These are phyloP conservation scores for Alternaria atra DNA, from an alignment of 2,329 filamentous ascomycete species.

Conservation along the genomic window DNA sequence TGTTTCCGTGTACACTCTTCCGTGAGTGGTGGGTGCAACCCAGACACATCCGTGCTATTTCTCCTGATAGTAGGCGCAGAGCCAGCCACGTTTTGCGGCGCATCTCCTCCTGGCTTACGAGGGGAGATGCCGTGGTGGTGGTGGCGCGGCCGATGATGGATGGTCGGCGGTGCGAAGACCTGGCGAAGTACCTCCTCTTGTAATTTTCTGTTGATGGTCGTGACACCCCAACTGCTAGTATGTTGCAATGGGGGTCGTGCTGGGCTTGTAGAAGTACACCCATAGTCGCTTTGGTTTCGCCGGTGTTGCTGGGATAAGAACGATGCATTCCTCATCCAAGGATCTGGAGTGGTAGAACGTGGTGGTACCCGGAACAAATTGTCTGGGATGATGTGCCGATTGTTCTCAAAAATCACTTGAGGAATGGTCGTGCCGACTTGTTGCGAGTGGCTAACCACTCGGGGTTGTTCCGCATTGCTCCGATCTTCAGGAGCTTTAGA, in stretches of 20 bases:
- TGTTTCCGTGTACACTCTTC: constrained; percentile 54
- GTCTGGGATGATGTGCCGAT: constrained; percentile 89
- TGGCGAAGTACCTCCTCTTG: constrained; percentile 93
- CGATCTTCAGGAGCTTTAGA: constrained; percentile 19
- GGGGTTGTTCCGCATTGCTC: constrained; percentile 32
- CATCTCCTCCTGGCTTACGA: constrained; percentile 42
- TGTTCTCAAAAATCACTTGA: constrained; percentile 92
- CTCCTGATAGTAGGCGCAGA: constrained; percentile 48
- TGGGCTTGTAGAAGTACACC: constrained; percentile 32
- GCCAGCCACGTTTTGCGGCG: constrained; percentile 36
- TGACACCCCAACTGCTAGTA: constrained; percentile 80
- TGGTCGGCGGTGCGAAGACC: constrained; percentile 84
- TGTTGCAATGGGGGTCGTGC: constrained; percentile 57
- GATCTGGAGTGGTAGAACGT: constrained; percentile 51
- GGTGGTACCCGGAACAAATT: constrained; percentile 75
- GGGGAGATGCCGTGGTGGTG: constrained; percentile 71
- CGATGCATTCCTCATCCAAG: constrained; percentile 42
- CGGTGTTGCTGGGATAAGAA: constrained; percentile 46
- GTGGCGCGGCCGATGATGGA: constrained; percentile 79
- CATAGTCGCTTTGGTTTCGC: constrained; percentile 48
- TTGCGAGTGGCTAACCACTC: constrained; percentile 78
- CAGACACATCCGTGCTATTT: constrained; percentile 51
- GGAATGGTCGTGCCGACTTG: constrained; percentile 74
- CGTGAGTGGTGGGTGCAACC: constrained; percentile 32
- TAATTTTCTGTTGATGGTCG: constrained; percentile 85